phyloP scores from a whole-genome alignment of 441 rosid genomes.

The Populus hybrid region DNA sequence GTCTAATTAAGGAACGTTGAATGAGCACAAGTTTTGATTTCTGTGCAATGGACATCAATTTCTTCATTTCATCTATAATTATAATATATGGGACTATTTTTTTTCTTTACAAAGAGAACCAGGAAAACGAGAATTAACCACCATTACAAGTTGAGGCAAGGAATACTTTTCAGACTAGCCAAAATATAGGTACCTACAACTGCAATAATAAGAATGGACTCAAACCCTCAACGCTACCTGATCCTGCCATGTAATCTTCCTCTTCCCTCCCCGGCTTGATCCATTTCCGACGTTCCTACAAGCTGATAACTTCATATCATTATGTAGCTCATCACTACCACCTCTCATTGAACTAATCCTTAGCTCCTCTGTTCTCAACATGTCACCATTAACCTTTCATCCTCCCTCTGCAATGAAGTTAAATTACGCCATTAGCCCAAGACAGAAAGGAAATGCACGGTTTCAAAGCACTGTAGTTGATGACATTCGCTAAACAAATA shows the following conservation, averaged over 20 bases:
- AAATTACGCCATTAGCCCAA: slow-evolving; percentile 12
- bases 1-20: background rate
- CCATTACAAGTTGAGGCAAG: slow-evolving; percentile 7
- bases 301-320: slow-evolving; percentile 46
- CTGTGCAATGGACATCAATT: background rate
- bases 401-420: slow-evolving; percentile 56
- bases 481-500: slow-evolving; percentile 24
- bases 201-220: slow-evolving; percentile 12
- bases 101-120: slow-evolving; percentile 23
- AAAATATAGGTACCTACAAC: slow-evolving; percentile 12
- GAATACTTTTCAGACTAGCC: slow-evolving; percentile 19
- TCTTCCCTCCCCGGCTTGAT: slow-evolving; percentile 59
- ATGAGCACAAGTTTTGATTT: background rate
- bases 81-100: slow-evolving; percentile 19
- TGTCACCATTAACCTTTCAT: slow-evolving; percentile 44
- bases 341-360: slow-evolving; percentile 33
- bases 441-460: background rate
- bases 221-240: slow-evolving; percentile 80
- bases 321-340: slow-evolving; percentile 45
- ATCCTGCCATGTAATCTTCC: slow-evolving; percentile 96
- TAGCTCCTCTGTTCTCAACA: slow-evolving; percentile 39
- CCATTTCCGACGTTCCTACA: slow-evolving; percentile 44
- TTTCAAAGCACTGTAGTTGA: background rate
- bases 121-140: background rate
- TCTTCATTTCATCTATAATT: slow-evolving; percentile 19